These are phyloP conservation scores for Symbiodinium pilosum DNA, from an alignment of 73 alveolate species.

Conservation along the genomic window DNA sequence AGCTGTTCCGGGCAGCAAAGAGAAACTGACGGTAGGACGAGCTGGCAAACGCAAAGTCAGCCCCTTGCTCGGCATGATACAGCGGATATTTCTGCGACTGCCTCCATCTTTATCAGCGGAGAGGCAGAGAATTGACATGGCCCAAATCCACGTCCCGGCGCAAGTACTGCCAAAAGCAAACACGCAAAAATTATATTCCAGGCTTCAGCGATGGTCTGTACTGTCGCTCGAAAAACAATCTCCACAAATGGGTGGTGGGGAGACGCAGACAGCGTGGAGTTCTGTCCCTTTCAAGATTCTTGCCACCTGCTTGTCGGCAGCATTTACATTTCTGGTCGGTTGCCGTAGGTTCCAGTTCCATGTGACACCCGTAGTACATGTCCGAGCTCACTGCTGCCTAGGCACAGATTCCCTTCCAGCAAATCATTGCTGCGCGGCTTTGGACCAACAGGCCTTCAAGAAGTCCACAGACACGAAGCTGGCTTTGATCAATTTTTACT, in stretches of 20 bases:
- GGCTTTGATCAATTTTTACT: background rate
- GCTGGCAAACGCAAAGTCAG: background rate
- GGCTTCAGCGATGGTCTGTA: background rate
- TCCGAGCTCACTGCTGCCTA: background rate
- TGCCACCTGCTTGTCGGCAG: background rate
- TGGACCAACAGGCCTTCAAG: background rate
- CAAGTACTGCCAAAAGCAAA: slow-evolving; percentile 35
- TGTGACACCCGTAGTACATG: too few species aligned
- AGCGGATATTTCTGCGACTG: background rate
- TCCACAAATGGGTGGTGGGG: background rate
- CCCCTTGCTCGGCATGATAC: background rate
- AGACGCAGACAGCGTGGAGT: background rate
- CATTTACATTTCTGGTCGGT: background rate
- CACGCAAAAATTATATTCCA: background rate
- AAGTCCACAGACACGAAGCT: background rate
- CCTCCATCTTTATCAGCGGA: background rate
- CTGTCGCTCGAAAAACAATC: background rate
- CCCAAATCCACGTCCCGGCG: background rate
- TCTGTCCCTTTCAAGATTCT: background rate
- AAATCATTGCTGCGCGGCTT: background rate
- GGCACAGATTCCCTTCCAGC: slow-evolving; percentile 43
- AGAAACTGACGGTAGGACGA: background rate
- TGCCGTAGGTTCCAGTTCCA: background rate
- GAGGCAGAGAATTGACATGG: background rate
- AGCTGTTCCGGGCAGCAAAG: too few species aligned